A percentile compares a stretch with the other conserved stretches of the same genome.
phyloP scores from a whole-genome alignment of 768 basidiomycete genomes.

The Lanmaoa rubissima region DNA sequence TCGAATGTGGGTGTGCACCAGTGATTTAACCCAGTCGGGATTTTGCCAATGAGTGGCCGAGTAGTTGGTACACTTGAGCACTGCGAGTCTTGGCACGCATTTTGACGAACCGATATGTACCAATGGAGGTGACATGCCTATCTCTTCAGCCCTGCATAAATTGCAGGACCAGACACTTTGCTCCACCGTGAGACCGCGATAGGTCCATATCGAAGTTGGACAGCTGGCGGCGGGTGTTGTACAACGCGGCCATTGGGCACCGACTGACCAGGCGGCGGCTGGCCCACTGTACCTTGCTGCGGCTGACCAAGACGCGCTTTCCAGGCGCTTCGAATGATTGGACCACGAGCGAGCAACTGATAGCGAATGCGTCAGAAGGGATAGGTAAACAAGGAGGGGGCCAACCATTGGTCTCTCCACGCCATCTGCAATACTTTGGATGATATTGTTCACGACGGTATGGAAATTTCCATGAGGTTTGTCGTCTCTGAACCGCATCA shows the following conservation, averaged over 20 bases:
- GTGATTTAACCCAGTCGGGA: neutral
- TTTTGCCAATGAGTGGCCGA: neutral
- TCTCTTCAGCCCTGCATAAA: constrained; percentile 65
- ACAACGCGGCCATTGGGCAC: constrained; percentile 25
- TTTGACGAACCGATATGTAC: neutral
- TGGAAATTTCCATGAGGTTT: constrained; percentile 91
- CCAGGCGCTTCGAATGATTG: constrained; percentile 69
- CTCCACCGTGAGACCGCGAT: constrained; percentile 65
- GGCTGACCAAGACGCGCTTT: constrained; percentile 57
- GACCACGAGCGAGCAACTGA: constrained; percentile 67
- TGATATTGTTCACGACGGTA: constrained; percentile 81
- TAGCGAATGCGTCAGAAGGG: constrained; percentile 19
- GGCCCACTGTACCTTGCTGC: constrained; percentile 23
- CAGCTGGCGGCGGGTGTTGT: constrained; percentile 18
- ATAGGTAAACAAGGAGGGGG: constrained; percentile 11
- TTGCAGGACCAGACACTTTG: constrained; percentile 65
- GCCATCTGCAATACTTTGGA: constrained; percentile 90
- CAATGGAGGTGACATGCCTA: constrained; percentile 32
- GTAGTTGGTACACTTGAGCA: constrained; percentile 4
- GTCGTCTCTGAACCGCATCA: constrained; percentile 94
- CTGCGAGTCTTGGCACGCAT: constrained; percentile 4
- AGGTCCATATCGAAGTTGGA: constrained; percentile 54
- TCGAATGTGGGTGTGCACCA: constrained; percentile 6
- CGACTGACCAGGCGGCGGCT: constrained; percentile 20
- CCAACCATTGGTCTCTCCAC: constrained; percentile 85